Percentiles rank a stretch among this genome's conserved stretches.
Conservation (phyloP, 1,284 basidiomycete genomes). For the Athelia sp. region DNA sequence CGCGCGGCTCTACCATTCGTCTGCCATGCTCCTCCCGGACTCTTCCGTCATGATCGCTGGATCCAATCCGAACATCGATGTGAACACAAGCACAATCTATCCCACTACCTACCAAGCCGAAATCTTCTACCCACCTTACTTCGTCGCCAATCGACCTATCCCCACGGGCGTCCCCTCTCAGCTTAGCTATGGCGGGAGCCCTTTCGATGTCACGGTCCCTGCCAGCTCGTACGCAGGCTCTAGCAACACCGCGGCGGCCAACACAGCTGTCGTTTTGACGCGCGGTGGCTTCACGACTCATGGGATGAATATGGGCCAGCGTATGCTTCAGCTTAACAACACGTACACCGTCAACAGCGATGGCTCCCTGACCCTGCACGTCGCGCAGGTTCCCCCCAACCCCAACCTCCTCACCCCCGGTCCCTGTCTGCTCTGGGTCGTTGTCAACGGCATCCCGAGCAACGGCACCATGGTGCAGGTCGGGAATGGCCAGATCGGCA, state of each 20-base stretch:
- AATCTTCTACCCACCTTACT: too few relatives aligned
- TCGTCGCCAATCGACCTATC: too few relatives aligned
- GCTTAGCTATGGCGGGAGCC: too few relatives aligned
- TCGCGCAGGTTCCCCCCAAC: constrained; percentile 78
- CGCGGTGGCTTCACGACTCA: constrained; percentile 93
- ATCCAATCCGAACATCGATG: too few relatives aligned
- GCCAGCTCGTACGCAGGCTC: constrained; percentile 61
- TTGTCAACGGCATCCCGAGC: constrained; percentile 79
- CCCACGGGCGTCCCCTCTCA: too few relatives aligned
- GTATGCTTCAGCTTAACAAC: constrained; percentile 70
- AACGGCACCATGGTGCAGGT: constrained; percentile 73
- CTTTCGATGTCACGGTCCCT: too few relatives aligned
- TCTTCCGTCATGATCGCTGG: too few relatives aligned
- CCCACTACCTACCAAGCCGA: too few relatives aligned
- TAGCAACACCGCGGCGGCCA: constrained; percentile 65
- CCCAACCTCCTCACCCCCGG: constrained; percentile 83
- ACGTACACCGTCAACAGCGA: constrained; percentile 79
- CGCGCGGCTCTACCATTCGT: too few relatives aligned
- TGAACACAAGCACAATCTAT: too few relatives aligned
- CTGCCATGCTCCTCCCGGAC: too few relatives aligned
- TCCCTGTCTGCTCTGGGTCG: constrained; percentile 78
- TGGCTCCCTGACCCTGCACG: constrained; percentile 71
- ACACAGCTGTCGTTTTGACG: constrained; percentile 77
- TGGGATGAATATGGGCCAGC: constrained; percentile 92
- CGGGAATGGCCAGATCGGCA: constrained; percentile 72